Percentiles rank a stretch among this genome's conserved stretches.
Evolutionary conservation across 768 basidiomycete genomes (phyloP).

Genomic region (Tricholoma furcatifolium): DNA sequence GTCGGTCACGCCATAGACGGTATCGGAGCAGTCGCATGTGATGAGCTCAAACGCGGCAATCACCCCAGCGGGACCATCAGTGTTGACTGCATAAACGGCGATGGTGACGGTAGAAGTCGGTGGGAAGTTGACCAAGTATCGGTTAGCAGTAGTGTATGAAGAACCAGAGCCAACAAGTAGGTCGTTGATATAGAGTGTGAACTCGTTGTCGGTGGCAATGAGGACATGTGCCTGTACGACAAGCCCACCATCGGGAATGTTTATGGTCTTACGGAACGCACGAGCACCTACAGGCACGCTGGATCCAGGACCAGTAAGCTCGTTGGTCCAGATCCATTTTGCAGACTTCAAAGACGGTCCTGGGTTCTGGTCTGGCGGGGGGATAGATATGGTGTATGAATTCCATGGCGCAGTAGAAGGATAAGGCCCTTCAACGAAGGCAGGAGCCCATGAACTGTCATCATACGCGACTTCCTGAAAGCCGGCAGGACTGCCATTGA

Average conservation of each 20-base stretch:
- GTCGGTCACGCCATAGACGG: slow-evolving; percentile 19
- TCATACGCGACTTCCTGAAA: no score
- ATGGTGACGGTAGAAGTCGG: no score
- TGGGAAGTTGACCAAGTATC: slow-evolving; percentile 18
- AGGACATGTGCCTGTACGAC: slow-evolving; percentile 22
- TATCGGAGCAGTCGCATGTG: slow-evolving; percentile 15
- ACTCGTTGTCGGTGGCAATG: slow-evolving; percentile 26
- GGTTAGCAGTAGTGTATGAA: slow-evolving; percentile 14
- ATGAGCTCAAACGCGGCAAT: slow-evolving; percentile 20
- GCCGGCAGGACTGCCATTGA: no score
- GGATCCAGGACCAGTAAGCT: slow-evolving; percentile 18
- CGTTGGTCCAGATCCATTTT: slow-evolving; percentile 33
- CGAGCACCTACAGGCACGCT: slow-evolving; percentile 22
- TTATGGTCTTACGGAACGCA: slow-evolving; percentile 31
- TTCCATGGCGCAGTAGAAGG: slow-evolving; percentile 13
- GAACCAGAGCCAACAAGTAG: no score
- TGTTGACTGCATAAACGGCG: slow-evolving; percentile 16
- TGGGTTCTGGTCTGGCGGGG: no score
- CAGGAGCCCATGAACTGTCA: no score
- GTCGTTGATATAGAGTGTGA: slow-evolving; percentile 30
- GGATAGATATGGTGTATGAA: slow-evolving; percentile 7
- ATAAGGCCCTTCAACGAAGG: no score
- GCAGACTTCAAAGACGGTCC: no score
- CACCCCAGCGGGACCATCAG: slow-evolving; percentile 18
- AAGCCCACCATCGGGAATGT: no score